Evolutionary conservation across 2,329 filamentous ascomycete genomes (phyloP), one percentile per base, ranked within the genome.

Genomic region (Colletotrichum gigasporum): DNA sequence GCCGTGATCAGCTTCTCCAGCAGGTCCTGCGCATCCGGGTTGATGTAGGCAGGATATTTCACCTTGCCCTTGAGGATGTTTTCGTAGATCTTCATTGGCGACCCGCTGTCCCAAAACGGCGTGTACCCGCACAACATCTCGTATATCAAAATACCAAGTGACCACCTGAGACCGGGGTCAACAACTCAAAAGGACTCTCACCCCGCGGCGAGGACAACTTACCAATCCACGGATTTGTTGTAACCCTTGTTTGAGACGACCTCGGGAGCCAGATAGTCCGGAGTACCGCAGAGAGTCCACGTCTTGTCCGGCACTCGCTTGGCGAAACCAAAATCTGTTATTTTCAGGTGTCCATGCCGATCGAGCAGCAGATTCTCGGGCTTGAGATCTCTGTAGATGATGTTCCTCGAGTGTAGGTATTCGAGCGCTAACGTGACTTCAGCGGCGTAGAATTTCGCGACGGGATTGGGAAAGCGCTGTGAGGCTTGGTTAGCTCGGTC

Each of bases 121-220:
- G 96, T 99, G 80, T 97, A 99, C 26, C 96, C 96, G 76, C 96
- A 98, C 35, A 99, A 87, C 96, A 99, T 99, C 84, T 99, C 96
- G 78, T 97, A 99, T 77, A 99, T 98, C 71, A 99, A 83, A 75
- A 99, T 98, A 45, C 96, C 96, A 63, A 99, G 85, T 55, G 95
- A 98, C 96, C 96, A 99, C 94, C 94, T 97, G 69, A 9, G 62
- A 26, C 37, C 12, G 57, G 10, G 16, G 51, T 67, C 61, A 65
- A 54, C 52, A 54, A 37, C 70, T 47, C 41, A 18, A 35, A 57
- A 16, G 11, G n/a, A 51, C 35, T 6, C 30, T 28, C 11, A 9
- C 26, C 22, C 14, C 10, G 5, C 16, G n/a, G 60, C 65, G n/a
- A 34, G 59, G 63, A 47, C 92, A 64, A 47, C 92, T 82, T 82